A percentile compares a stretch with the other conserved stretches of the same genome.
Evolutionary conservation across 2,329 filamentous ascomycete genomes (phyloP).

Genomic region (Talaromyces verruculosus): DNA sequence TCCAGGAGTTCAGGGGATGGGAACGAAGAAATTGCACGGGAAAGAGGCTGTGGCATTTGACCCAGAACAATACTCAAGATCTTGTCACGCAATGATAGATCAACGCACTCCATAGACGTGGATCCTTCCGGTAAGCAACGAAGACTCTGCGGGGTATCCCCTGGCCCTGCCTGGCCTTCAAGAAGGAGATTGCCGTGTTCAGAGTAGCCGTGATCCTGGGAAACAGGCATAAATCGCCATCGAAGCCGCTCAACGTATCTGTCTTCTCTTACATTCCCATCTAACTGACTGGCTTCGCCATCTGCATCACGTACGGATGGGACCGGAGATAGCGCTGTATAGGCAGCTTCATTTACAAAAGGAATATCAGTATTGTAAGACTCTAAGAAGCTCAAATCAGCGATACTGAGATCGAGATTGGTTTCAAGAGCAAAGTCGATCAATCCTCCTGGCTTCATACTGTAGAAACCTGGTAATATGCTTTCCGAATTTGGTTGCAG

Average conservation of each 20-base stretch:
- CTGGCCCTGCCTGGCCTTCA: not conserved
- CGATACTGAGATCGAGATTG: constrained; percentile 31
- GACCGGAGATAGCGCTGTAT: not conserved
- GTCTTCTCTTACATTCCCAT: not conserved
- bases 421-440: constrained; percentile 23
- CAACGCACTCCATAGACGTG: not conserved
- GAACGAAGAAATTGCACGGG: constrained; percentile 30
- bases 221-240: not conserved
- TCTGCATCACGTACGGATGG: not conserved
- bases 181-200: not conserved
- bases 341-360: constrained; percentile 27
- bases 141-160: not conserved
- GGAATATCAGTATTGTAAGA: constrained; percentile 34
- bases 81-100: constrained; percentile 6
- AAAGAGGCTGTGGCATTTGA: not conserved
- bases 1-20: constrained; percentile 36
- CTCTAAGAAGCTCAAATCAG: constrained; percentile 35
- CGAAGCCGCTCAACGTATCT: not conserved
- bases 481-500: not conserved
- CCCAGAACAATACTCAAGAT: constrained; percentile 10
- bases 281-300: not conserved
- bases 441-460: constrained; percentile 21
- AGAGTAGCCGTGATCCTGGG: not conserved
- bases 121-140: not conserved
- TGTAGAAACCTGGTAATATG: not conserved